phyloP scores from a whole-genome alignment of 208 protist species.

The Trypanosoma mega region DNA sequence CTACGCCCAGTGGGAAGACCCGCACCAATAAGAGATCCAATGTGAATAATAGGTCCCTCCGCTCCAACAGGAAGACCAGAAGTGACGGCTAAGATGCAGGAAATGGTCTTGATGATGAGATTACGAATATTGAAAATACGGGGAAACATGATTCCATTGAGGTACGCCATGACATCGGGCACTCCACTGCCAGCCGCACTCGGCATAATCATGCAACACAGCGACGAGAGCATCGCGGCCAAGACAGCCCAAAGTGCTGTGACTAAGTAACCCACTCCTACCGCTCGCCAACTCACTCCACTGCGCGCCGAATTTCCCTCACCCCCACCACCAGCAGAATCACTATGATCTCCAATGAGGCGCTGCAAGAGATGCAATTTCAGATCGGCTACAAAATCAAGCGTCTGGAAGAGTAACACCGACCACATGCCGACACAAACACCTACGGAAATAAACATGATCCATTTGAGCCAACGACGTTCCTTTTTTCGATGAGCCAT shows the following conservation, averaged over 20 bases:
- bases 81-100: constrained; percentile 73
- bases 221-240: constrained; percentile 51
- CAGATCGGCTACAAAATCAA: constrained; percentile 50
- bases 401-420: constrained; percentile 69
- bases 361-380: constrained; percentile 40
- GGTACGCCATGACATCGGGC: constrained; percentile 86
- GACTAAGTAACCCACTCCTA: constrained; percentile 35
- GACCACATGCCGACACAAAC: constrained; percentile 58
- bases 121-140: constrained; percentile 81
- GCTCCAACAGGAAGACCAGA: constrained; percentile 80
- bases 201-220: constrained; percentile 75
- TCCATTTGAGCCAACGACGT: constrained; percentile 51
- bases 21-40: constrained; percentile 84
- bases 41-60: constrained; percentile 94
- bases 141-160: constrained; percentile 88
- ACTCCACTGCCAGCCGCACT: constrained; percentile 74
- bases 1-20: constrained; percentile 77
- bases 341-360: constrained; percentile 26
- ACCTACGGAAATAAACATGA: constrained; percentile 62
- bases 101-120: constrained; percentile 74
- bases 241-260: constrained; percentile 40
- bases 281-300: constrained; percentile 27
- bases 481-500: constrained; percentile 23
- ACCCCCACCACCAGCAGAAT: not conserved
- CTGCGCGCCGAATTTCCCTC: constrained; percentile 10